Conservation (phyloP, 768 basidiomycete species). For the Rhizopogon vulgaris region DNA sequence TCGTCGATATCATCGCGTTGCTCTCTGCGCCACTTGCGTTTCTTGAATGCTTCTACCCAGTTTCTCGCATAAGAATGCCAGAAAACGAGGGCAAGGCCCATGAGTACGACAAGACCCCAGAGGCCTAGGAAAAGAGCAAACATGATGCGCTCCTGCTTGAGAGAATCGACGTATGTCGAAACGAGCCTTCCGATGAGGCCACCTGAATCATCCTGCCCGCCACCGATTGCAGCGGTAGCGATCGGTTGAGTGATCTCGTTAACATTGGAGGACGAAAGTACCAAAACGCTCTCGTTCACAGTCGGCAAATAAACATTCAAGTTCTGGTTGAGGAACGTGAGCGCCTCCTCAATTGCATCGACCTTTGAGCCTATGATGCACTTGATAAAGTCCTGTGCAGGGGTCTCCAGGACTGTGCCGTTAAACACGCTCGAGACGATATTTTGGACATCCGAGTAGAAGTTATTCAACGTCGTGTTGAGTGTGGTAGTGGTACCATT, state of each 20-base stretch:
- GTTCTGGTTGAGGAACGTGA: slow-evolving; percentile 90
- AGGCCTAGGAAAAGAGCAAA: slow-evolving; percentile 78
- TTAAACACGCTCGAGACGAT: slow-evolving; percentile 77
- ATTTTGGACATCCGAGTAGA: slow-evolving; percentile 82
- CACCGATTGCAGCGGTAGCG: slow-evolving; percentile 74
- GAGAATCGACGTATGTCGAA: slow-evolving; percentile 58
- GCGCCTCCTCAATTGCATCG: slow-evolving; percentile 73
- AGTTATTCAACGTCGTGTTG: slow-evolving; percentile 78
- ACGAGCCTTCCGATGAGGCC: slow-evolving; percentile 73
- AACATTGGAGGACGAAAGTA: slow-evolving; percentile 67
- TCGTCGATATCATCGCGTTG: slow-evolving; percentile 45
- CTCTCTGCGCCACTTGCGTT: slow-evolving; percentile 44
- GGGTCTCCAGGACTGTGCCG: slow-evolving; percentile 73
- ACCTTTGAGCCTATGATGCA: slow-evolving; percentile 94
- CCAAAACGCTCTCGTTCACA: slow-evolving; percentile 67
- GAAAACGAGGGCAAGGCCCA: slow-evolving; percentile 64
- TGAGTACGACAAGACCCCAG: slow-evolving; percentile 79
- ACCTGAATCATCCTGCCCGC: slow-evolving; percentile 40
- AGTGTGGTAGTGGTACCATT: slow-evolving; percentile 83
- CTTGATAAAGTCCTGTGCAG: slow-evolving; percentile 80
- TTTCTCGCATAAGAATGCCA: slow-evolving; percentile 63
- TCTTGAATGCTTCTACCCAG: slow-evolving; percentile 40
- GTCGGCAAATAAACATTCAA: slow-evolving; percentile 75
- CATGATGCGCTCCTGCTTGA: slow-evolving; percentile 80
- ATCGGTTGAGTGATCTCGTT: slow-evolving; percentile 77